phyloP scores from a whole-genome alignment of 1,284 basidiomycete genomes.

The Polyporus tsugae region DNA sequence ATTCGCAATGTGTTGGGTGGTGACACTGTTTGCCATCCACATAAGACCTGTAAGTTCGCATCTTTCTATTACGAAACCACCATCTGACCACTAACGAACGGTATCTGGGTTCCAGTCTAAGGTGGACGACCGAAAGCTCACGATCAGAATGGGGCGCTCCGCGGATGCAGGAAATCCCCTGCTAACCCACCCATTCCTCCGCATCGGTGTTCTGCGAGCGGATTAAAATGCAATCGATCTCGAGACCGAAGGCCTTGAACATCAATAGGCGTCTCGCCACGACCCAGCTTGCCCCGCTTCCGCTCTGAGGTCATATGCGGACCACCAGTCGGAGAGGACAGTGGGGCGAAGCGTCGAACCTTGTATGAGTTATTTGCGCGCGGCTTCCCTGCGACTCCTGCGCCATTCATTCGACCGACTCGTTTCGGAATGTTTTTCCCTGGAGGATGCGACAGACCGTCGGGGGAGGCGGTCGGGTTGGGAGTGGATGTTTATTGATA shows the following conservation, averaged over 20 bases:
- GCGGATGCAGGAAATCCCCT: background rate
- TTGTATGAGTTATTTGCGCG: background rate
- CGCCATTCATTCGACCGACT: background rate
- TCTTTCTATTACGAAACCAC: background rate
- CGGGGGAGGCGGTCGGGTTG: background rate
- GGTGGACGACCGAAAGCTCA: background rate
- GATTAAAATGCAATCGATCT: background rate
- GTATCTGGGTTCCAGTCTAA: background rate
- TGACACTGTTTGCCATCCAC: too few species aligned
- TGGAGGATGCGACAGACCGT: background rate
- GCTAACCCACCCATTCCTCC: background rate
- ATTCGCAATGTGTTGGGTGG: too few species aligned
- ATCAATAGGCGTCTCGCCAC: background rate
- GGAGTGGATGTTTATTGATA: background rate
- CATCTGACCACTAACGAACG: background rate
- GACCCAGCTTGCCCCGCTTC: background rate
- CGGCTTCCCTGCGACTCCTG: background rate
- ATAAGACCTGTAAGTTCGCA: background rate
- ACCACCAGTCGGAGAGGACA: background rate
- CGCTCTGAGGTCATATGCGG: background rate
- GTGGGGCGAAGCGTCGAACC: background rate
- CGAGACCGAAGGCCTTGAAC: background rate
- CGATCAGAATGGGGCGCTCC: background rate
- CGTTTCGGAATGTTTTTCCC: slow-evolving; percentile 1
- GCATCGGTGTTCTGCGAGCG: background rate